Evolutionary conservation across 768 basidiomycete species (phyloP), one percentile per base, ranked within the genome.

Genomic region (Cystobasidium onofrii): DNA sequence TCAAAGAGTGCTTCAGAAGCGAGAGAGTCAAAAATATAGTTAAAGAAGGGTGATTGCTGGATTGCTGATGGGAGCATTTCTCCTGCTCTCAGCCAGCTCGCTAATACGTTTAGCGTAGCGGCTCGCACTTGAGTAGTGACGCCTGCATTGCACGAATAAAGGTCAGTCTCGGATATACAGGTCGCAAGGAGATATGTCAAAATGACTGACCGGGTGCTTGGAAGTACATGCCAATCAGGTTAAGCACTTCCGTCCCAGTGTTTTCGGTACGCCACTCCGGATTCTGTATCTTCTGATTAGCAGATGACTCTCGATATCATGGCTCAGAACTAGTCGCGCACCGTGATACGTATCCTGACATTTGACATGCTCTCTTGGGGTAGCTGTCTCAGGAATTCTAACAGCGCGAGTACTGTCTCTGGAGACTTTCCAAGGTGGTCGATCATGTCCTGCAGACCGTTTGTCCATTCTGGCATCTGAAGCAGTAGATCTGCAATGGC

Each of bases 341-440:
- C 94, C 63, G 90, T 89, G 50, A 96, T 82, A 0, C 92, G 91
- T 77, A 97, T 91, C 83, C 86, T 89, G 13, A 88, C 86, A 81
- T 98, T 98, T 61, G 85, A 85, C 64, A 84, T 85, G 50, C 91
- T 80, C 82, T 98, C 96, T 81, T 98, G 94, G 7, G 95, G 94
- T 34, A 98, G 85, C 27, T 93, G 83, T 1, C 90, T 90, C 79
- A 99, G 80, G 81, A 98, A 98, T 80, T 94, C 89, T 73, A 99
- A 81, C 75, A 99, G 81, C 3, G 88, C 87, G 0, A 89, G 88
- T 1, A 97, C 96, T 23, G 88, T 92, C 9, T 83, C 84, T 9
- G 92, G 90, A 81, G 90, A 89, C 76, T 85, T 85, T 54, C 94
- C 96, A 82, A 94, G 92, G 23, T 84, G 84, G 54, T 91, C 88